phyloP scores from a whole-genome alignment of 1,139 yeast species.

The Scheffersomyces insectosa region DNA sequence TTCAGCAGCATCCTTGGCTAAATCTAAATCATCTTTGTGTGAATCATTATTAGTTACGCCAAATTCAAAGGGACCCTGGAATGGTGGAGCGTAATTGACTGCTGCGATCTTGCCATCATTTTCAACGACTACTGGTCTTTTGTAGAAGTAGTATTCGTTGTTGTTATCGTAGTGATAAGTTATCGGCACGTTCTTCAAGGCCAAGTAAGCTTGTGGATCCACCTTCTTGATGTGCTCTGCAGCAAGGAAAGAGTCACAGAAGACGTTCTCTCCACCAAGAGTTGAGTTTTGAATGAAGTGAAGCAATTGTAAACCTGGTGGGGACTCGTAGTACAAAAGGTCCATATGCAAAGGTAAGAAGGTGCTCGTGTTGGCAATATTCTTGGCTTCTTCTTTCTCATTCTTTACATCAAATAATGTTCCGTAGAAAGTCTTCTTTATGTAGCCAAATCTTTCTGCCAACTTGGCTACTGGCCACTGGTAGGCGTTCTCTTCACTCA shows the following conservation, averaged over 20 bases:
- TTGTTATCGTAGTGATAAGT: constrained; percentile 71
- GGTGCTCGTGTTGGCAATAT: constrained; percentile 70
- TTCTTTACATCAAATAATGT: constrained; percentile 69
- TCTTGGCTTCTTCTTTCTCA: constrained; percentile 57
- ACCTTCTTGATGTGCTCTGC: constrained; percentile 52
- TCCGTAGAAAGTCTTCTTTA: constrained; percentile 76
- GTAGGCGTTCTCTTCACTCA: constrained; percentile 28
- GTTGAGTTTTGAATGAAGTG: constrained; percentile 68
- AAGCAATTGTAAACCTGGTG: constrained; percentile 77
- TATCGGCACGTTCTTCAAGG: constrained; percentile 63
- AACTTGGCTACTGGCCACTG: constrained; percentile 48
- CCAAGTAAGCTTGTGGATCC: constrained; percentile 67
- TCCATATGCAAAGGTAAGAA: constrained; percentile 82
- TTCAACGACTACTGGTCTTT: constrained; percentile 68
- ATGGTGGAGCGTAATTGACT: constrained; percentile 81
- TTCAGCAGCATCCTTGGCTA: constrained; percentile 4
- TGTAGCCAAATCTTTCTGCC: constrained; percentile 67
- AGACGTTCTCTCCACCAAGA: constrained; percentile 69
- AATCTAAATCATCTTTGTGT: constrained; percentile 1
- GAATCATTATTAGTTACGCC: constrained; percentile 41
- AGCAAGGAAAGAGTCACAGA: constrained; percentile 75
- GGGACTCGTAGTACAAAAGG: constrained; percentile 74
- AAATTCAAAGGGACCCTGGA: constrained; percentile 76
- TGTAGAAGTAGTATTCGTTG: constrained; percentile 62
- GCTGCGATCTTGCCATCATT: constrained; percentile 48